Percentiles rank a stretch among this genome's conserved stretches.
Conservation (phyloP, 2,329 filamentous ascomycete genomes). For the Neurospora sp. region DNA sequence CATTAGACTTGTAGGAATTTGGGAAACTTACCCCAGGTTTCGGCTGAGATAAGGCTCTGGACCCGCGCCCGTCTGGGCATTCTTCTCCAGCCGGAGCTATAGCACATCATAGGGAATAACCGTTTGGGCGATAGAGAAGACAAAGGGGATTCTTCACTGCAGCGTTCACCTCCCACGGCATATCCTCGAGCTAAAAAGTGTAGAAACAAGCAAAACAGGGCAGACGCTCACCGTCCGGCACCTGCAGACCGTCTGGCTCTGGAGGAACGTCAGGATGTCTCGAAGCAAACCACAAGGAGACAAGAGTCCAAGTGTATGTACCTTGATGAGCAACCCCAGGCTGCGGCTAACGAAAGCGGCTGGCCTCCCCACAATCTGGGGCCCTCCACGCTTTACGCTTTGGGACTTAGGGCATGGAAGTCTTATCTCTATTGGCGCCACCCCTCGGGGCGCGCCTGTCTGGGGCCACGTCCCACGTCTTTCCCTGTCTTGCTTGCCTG, state of each 20-base stretch:
- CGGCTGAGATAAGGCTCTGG: slow-evolving; percentile 10
- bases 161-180: neutral
- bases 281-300: neutral
- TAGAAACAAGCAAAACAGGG: neutral
- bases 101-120: neutral
- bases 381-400: slow-evolving; percentile 13
- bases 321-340: neutral
- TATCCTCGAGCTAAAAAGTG: neutral
- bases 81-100: neutral
- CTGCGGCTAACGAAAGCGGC: neutral
- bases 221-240: neutral
- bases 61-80: neutral
- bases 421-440: slow-evolving; percentile 17
- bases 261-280: neutral
- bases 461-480: slow-evolving; percentile 9
- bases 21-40: slow-evolving; percentile 16
- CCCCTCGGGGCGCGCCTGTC: slow-evolving; percentile 9
- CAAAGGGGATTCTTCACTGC: neutral
- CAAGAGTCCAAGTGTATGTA: neutral
- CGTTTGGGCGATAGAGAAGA: neutral
- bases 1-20: slow-evolving; percentile 4
- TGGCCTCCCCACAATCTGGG: slow-evolving; percentile 4
- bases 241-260: neutral
- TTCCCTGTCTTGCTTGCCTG: neutral
- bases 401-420: neutral